Evolutionary conservation across 495 filamentous ascomycete species (phyloP).

Genomic region (Penicillium daleae): DNA sequence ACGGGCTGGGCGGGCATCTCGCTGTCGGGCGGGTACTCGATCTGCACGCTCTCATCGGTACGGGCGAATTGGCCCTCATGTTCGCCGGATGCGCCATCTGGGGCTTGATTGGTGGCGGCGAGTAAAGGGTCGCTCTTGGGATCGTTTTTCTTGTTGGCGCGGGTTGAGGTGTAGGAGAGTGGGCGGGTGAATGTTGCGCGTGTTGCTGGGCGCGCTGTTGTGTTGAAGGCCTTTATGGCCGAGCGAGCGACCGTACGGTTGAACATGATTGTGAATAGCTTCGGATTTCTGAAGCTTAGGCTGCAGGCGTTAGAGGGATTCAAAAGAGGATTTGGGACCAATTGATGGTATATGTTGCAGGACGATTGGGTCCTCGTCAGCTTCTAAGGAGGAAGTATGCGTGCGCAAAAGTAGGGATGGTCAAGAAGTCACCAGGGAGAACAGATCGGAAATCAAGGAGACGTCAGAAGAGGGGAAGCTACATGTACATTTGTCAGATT

Average conservation of each 20-base stretch:
- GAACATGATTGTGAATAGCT: constrained; percentile 30
- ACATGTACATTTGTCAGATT: neutral
- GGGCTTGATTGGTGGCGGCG: constrained; percentile 38
- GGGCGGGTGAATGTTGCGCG: constrained; percentile 23
- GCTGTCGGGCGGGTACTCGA: constrained; percentile 74
- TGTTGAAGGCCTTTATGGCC: constrained; percentile 32
- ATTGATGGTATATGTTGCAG: neutral
- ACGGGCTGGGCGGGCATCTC: constrained; percentile 67
- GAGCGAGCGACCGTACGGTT: constrained; percentile 36
- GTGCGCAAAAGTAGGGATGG: neutral
- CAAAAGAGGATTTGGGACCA: neutral
- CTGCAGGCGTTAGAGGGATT: neutral
- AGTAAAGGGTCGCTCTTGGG: constrained; percentile 35
- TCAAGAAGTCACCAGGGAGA: neutral
- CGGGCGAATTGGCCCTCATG: constrained; percentile 65
- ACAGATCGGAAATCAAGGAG: neutral
- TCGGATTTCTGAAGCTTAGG: neutral
- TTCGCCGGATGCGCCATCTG: constrained; percentile 34
- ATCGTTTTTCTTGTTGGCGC: constrained; percentile 32
- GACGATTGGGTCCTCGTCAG: neutral
- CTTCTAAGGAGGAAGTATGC: constrained; percentile 1
- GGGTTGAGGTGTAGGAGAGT: constrained; percentile 39
- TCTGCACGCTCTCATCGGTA: constrained; percentile 74
- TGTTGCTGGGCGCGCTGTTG: constrained; percentile 29
- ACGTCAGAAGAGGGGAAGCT: constrained; percentile 5